These are phyloP conservation scores for Candida alai DNA, from an alignment of 805 yeast species.

Conservation along the genomic window DNA sequence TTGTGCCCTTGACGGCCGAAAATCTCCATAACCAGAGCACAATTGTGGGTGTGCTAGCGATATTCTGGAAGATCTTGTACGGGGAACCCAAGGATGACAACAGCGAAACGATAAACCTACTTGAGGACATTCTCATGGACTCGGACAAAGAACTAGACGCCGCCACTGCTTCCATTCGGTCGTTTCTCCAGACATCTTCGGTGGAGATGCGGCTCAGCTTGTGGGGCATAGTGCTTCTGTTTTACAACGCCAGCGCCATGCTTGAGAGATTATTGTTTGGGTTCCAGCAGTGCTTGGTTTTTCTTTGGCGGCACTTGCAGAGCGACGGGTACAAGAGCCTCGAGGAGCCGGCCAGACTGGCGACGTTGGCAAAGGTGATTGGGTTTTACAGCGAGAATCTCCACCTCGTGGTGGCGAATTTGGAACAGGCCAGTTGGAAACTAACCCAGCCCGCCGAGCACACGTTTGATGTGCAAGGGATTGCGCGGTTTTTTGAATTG, in stretches of 20 bases:
- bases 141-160: constrained; percentile 6
- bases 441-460: constrained; percentile 5
- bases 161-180: constrained; percentile 46
- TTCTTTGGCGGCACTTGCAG: constrained; percentile 37
- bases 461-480: constrained; percentile 18
- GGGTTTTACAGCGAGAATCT: constrained; percentile 54
- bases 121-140: constrained; percentile 46
- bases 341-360: constrained; percentile 32
- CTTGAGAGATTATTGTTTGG: constrained; percentile 41
- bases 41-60: constrained; percentile 64
- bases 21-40: constrained; percentile 61
- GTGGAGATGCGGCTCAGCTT: constrained; percentile 63
- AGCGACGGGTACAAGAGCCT: constrained; percentile 15
- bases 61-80: constrained; percentile 53
- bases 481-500: constrained; percentile 35
- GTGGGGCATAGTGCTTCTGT: constrained; percentile 69
- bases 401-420: constrained; percentile 27
- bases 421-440: constrained; percentile 32
- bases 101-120: constrained; percentile 31
- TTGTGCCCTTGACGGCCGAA: constrained; percentile 51
- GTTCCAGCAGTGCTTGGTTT: constrained; percentile 47
- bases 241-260: constrained; percentile 33
- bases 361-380: constrained; percentile 45
- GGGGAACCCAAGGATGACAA: constrained; percentile 24
- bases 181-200: constrained; percentile 61